Conservation (phyloP, 352 stramenopile genomes). For the Globisporangium solare region DNA sequence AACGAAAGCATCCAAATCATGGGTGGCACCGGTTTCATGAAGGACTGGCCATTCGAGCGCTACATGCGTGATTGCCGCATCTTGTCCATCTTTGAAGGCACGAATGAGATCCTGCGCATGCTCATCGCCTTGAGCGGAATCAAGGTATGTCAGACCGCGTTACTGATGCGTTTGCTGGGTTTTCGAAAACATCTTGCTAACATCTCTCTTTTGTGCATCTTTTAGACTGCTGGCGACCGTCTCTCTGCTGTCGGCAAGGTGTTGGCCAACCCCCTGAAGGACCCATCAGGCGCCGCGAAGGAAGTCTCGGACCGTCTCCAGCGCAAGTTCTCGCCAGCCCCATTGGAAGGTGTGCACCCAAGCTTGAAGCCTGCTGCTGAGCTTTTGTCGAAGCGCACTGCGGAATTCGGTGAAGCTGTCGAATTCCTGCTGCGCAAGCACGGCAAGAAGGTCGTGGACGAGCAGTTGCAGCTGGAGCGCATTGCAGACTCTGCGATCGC, state of each 20-base stretch:
- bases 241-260: constrained; percentile 71
- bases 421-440: constrained; percentile 80
- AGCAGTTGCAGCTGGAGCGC: constrained; percentile 84
- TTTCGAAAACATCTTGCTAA: no score
- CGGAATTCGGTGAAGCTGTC: constrained; percentile 71
- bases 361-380: constrained; percentile 52
- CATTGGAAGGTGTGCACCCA: constrained; percentile 67
- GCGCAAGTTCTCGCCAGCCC: constrained; percentile 70
- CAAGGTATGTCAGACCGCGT: constrained; percentile 33
- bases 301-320: constrained; percentile 77
- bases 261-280: constrained; percentile 80
- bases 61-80: constrained; percentile 90
- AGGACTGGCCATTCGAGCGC: constrained; percentile 90
- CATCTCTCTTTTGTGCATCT: background rate
- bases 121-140: constrained; percentile 89
- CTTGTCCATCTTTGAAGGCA: constrained; percentile 90
- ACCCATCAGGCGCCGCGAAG: constrained; percentile 60
- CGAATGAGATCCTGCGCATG: constrained; percentile 89
- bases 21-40: constrained; percentile 89
- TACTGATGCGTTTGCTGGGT: constrained; percentile 1
- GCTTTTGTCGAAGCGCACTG: constrained; percentile 62
- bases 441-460: constrained; percentile 84
- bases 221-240: constrained; percentile 71
- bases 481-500: constrained; percentile 83
- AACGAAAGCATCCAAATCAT: constrained; percentile 89